Evolutionary conservation across 2,329 filamentous ascomycete species (phyloP), one percentile per base, ranked within the genome.

Genomic region (Trichoderma sp.): DNA sequence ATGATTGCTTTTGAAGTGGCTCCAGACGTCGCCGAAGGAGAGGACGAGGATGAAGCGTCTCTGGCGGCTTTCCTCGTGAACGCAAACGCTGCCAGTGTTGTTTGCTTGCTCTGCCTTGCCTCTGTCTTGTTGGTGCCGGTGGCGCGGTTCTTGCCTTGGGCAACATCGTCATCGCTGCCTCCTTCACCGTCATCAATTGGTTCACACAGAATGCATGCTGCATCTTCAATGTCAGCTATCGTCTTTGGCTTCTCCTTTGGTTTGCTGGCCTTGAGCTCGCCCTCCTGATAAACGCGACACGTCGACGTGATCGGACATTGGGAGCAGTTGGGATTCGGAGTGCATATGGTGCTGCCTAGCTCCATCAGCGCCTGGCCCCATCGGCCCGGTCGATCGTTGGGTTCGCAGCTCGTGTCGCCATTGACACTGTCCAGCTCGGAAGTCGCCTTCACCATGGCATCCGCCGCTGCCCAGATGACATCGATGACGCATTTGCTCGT

Each of bases 321-420:
- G 2, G 73, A 73, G 68, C 86, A 89, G 58, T 83, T 82, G 1
- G 86, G 86, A 68, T 83, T 83, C 0, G 86, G 86, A 7, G 81
- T 81, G 69, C 86, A 89, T 2, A 88, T 72, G 0, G 86, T 89
- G 67, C 85, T 88, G 3, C 86, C 86, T 4, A 89, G 77, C 70
- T 89, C 86, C 86, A 89, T 89, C 28, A 89, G 74, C 0, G 84
- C 86, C 71, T 89, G 86, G 0, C 87, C 87, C 86, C 86, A 88
- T 66, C 81, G 74, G 0, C 86, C 86, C 0, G 86, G 85, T 24
- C 82, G 73, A 60, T 84, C 80, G 62, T 81, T 87, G 15, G 72
- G 67, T 24, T 74, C 69, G 0, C 71, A 71, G 6, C 74, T 71
- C 2, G 5, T 43, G 64, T 0, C 68, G 0, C 67, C 69, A 0